Evolutionary conservation across 257 asterid genomes (phyloP).

Genomic region (Cynanchum wilfordii): DNA sequence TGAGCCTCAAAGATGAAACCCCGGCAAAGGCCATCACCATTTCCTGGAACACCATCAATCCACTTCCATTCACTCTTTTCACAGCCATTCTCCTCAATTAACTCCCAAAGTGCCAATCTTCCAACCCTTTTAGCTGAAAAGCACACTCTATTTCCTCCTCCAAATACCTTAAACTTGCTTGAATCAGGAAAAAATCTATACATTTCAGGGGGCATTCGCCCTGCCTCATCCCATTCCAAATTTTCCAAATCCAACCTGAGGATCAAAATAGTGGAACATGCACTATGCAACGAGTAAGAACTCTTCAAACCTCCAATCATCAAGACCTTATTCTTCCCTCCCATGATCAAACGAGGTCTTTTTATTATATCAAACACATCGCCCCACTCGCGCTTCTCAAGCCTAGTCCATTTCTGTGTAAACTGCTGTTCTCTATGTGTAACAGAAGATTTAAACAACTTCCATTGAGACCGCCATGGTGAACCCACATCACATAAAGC

Average conservation of each 20-base stretch:
- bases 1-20: slow-evolving; percentile 81
- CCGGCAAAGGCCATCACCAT: slow-evolving; percentile 79
- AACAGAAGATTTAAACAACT: slow-evolving; percentile 48
- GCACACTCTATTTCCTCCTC: slow-evolving; percentile 79
- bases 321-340: slow-evolving; percentile 54
- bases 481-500: slow-evolving; percentile 87
- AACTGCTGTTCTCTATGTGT: slow-evolving; percentile 26
- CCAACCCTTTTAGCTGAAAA: slow-evolving; percentile 89
- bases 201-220: slow-evolving; percentile 88
- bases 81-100: slow-evolving; percentile 43
- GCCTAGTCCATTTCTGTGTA: slow-evolving; percentile 66
- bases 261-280: slow-evolving; percentile 79
- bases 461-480: slow-evolving; percentile 97
- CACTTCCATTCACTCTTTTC: slow-evolving; percentile 75
- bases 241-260: slow-evolving; percentile 80
- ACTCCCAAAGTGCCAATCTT: slow-evolving; percentile 68
- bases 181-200: slow-evolving; percentile 71
- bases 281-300: slow-evolving; percentile 65
- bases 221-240: slow-evolving; percentile 94
- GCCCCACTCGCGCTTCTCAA: slow-evolving; percentile 87
- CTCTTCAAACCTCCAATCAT: slow-evolving; percentile 84
- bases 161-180: slow-evolving; percentile 92
- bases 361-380: slow-evolving; percentile 78
- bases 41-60: slow-evolving; percentile 77
- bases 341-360: slow-evolving; percentile 69